Base-by-base conservation (phyloP, 2,329 filamentous ascomycete species). In the Xylariaceae sp. region DNA sequence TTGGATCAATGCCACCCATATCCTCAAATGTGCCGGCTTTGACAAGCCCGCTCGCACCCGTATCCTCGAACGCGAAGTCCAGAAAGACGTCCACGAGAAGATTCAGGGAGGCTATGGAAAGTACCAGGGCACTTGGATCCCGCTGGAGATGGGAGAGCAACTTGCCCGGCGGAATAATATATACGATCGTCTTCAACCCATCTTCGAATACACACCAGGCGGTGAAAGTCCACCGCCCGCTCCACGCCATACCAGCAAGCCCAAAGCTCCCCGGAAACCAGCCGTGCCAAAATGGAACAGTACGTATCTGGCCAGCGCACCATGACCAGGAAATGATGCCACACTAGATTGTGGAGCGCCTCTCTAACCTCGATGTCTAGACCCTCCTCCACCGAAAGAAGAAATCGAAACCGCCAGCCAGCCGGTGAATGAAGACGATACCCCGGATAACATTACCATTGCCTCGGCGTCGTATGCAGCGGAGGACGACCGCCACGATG, bases 1-100 rank as follows among this genome's bases (percentile, higher is more conserved):
- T 73, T 99, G 92, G 91, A 94, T 99, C 75, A 99, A 99, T 77
- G 94, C 94, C n/a, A 99, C 94, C 51, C 94, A 99, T 69, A 97
- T 99, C 57, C 77, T 99, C 47, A 99, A 99, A 70, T 90, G 95
- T 41, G 94, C 94, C 59, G 92, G 92, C 53, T 96, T 96, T 68
- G 94, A 99, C 73, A 99, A 99, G 73, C 94, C 94, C 2, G 90
- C 92, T 9, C 81, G 94, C 69, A 99, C 94, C 41, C 84, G 94
- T 60, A 97, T 99, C 54, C 80, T 99, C 4, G 94, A 99, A 74
- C 84, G 94, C 62, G 94, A 99, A 68, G 92, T 99, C 6, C 94
- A 99, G 68, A 96, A 96, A 71, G 92, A 95, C 43, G 80, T 88
- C 4, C 94, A 99, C 69, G 94, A 97, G 74, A 99, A 99, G 75